Evolutionary conservation across 495 filamentous ascomycete species (phyloP), one percentile per base, ranked within the genome.

Genomic region (Pseudotulostoma volvatum): DNA sequence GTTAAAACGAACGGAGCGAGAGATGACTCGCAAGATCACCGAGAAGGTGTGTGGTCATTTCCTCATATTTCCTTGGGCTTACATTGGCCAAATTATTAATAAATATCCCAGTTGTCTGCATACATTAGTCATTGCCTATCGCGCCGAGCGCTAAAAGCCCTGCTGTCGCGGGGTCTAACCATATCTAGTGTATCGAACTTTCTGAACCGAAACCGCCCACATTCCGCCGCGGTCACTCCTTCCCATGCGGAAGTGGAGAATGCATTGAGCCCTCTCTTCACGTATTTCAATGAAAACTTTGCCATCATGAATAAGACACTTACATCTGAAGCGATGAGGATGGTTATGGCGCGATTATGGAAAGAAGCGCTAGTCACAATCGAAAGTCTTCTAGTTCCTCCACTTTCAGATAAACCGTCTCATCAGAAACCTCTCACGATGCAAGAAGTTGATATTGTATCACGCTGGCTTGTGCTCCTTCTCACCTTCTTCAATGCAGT

Each of bases 231-330:
- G 9, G 67, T 74, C 18, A 66, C 68, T 1, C 60, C 84, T 4
- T 79, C 81, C 0, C 66, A 74, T 19, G 66, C 64, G 0, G 85
- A 96, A 31, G 68, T 94, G 31, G 77, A 80, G 44, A 78, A 77
- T 44, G 85, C 84, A 2, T 60, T 99, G 7, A 77, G 77, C 41
- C 84, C 87, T 2, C 70, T 99, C n/a, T 92, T 95, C 47, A 74
- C 76, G 39, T 99, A 99, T 54, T 96, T 99, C 52, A 84, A 96
- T 52, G 92, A 95, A 54, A 99, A 99, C 50, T 99, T 99, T 50
- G 87, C 85, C 28, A 95, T 94, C 51, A 90, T 99, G 84, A 93
- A 95, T 59, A 75, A 85, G 55, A 94, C 87, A 1, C 67, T 99
- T 19, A 96, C 92, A 1, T 77, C 80, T 23, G 74, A 84, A 37